A percentile compares a stretch with the other conserved stretches of the same genome.
These are phyloP conservation scores for Capsicum chinense DNA, from an alignment of 257 asterid species.

Conservation along the genomic window DNA sequence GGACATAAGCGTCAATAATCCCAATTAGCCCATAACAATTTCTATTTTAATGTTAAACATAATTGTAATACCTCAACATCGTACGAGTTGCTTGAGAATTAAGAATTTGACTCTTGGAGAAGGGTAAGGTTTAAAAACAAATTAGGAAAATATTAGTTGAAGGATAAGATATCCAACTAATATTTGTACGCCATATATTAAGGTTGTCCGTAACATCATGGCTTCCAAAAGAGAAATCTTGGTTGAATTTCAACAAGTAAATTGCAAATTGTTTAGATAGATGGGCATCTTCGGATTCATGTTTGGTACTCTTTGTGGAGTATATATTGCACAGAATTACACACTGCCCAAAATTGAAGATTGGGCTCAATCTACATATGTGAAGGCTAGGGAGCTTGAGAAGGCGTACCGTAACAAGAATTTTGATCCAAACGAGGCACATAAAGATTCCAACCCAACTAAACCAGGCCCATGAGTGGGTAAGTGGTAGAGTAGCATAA, in stretches of 20 bases:
- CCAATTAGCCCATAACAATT: neutral
- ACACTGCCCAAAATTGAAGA: constrained; percentile 43
- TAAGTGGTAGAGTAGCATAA: neutral
- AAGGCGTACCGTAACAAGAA: constrained; percentile 35
- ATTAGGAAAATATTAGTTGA: neutral
- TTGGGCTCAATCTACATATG: constrained; percentile 31
- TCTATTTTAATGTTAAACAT: neutral
- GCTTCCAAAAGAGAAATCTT: neutral
- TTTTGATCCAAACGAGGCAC: neutral
- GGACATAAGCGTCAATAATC: too few relatives aligned
- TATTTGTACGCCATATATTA: neutral
- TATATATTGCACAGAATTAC: constrained; percentile 51
- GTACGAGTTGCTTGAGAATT: neutral
- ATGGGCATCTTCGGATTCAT: constrained; percentile 37
- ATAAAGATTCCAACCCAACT: neutral
- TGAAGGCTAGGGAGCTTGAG: constrained; percentile 40
- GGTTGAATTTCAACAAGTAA: neutral
- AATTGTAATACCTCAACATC: neutral
- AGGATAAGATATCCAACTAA: constrained; percentile 24
- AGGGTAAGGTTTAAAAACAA: neutral
- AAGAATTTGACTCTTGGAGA: constrained; percentile 6
- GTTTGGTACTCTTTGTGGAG: constrained; percentile 48
- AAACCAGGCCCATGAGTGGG: neutral
- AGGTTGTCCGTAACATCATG: neutral
- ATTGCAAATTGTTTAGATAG: neutral